Evolutionary conservation across 805 yeast species (phyloP).

Genomic region (Starmerella davenportii): DNA sequence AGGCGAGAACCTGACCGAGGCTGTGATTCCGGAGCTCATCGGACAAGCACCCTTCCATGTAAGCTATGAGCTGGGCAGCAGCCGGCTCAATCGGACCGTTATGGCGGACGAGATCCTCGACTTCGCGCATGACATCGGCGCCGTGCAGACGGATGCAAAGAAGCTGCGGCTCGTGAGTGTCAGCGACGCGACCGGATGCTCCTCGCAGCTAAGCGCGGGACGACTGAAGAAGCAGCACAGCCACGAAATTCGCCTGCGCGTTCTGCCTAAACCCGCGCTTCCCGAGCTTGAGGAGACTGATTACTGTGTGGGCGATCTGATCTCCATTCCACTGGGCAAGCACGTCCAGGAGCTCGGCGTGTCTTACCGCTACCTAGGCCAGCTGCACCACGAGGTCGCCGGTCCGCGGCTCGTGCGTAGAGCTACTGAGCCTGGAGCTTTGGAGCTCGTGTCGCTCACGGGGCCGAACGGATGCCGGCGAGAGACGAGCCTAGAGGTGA

Average conservation of each 20-base stretch:
- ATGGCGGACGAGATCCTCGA: not conserved
- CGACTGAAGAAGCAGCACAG: not conserved
- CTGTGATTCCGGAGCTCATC: conserved; percentile 4
- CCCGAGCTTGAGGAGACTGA: conserved; percentile 5
- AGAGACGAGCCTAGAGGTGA: conserved; percentile 20
- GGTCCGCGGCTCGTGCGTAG: conserved; percentile 39
- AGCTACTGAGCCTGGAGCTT: conserved; percentile 67
- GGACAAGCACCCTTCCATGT: conserved; percentile 12
- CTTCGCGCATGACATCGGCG: not conserved
- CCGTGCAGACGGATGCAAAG: not conserved
- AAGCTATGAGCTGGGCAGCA: conserved; percentile 3
- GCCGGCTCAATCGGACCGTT: not conserved
- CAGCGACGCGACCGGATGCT: conserved; percentile 8
- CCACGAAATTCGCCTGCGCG: conserved; percentile 1
- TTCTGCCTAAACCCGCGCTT: conserved; percentile 5
- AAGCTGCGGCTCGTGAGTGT: conserved; percentile 4
- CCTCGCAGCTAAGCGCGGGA: not conserved
- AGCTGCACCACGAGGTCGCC: conserved; percentile 1
- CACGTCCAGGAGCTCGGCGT: conserved; percentile 48
- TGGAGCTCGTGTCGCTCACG: conserved; percentile 46
- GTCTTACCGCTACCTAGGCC: conserved; percentile 33
- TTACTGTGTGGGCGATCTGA: conserved; percentile 77
- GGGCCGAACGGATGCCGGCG: conserved; percentile 52
- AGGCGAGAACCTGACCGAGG: not conserved
- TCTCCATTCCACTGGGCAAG: conserved; percentile 60